Percentiles rank a stretch among this genome's conserved stretches.
These are phyloP conservation scores for Metschnikowia reukaufii DNA, from an alignment of 805 yeast genomes.

Conservation along the genomic window DNA sequence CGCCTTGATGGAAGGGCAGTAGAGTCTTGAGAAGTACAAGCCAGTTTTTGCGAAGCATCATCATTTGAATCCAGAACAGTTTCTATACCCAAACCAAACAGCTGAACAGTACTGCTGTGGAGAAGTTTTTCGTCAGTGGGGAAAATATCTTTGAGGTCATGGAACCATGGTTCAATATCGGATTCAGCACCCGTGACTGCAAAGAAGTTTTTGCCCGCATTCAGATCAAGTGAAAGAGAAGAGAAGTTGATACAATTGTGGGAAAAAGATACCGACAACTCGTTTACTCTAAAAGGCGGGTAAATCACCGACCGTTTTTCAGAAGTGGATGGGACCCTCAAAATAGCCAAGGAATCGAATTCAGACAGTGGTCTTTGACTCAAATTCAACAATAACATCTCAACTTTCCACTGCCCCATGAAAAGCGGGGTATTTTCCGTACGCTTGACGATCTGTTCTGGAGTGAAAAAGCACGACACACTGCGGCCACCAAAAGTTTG, in stretches of 20 bases:
- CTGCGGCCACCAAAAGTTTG: slow-evolving; percentile 27
- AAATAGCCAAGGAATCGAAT: slow-evolving; percentile 40
- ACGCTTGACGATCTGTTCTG: slow-evolving; percentile 37
- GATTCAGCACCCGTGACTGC: slow-evolving; percentile 16
- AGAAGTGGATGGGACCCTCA: slow-evolving; percentile 22
- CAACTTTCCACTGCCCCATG: slow-evolving; percentile 24
- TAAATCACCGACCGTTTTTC: slow-evolving; percentile 34
- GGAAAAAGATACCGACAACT: slow-evolving; percentile 26
- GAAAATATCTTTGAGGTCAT: slow-evolving; percentile 33
- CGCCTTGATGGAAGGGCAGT: background rate
- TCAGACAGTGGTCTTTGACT: slow-evolving; percentile 9
- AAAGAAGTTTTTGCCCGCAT: slow-evolving; percentile 22
- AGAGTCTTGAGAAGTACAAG: slow-evolving; percentile 1
- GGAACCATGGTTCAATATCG: slow-evolving; percentile 31
- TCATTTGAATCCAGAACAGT: slow-evolving; percentile 12
- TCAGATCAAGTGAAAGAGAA: slow-evolving; percentile 7
- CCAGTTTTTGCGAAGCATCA: slow-evolving; percentile 7
- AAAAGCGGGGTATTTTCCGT: slow-evolving; percentile 25
- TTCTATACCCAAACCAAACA: slow-evolving; percentile 20
- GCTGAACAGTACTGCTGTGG: slow-evolving; percentile 11
- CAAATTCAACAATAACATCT: slow-evolving; percentile 37
- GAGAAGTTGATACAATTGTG: slow-evolving; percentile 21
- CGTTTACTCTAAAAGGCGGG: slow-evolving; percentile 45
- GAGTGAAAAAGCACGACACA: slow-evolving; percentile 41
- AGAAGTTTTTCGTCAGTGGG: slow-evolving; percentile 24